Conservation (phyloP, 2,329 filamentous ascomycete species). For the Ophiostoma ulmi region DNA sequence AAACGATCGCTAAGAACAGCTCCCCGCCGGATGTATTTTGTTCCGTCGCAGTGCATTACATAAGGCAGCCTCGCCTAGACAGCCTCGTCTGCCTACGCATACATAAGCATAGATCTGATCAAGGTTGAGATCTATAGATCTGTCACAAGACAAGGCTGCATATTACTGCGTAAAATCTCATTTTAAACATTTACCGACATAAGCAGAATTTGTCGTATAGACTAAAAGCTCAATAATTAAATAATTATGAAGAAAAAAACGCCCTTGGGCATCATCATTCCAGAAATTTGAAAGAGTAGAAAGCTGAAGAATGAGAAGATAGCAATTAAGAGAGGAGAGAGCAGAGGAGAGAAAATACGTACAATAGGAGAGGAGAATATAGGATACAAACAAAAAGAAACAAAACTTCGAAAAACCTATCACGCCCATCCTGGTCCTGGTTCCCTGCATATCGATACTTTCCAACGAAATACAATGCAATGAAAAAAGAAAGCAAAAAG, state of each 20-base stretch:
- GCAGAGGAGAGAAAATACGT: neutral
- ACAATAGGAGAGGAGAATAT: neutral
- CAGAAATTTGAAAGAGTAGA: too few species aligned
- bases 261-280: too few species aligned
- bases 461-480: neutral
- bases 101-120: neutral
- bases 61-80: slow-evolving; percentile 3
- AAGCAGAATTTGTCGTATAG: neutral
- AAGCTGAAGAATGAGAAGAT: neutral
- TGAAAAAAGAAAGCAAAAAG: neutral
- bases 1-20: neutral
- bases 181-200: too few species aligned
- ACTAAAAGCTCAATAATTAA: too few species aligned
- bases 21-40: slow-evolving; percentile 24
- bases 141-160: neutral
- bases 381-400: neutral
- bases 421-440: neutral
- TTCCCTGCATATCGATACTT: neutral
- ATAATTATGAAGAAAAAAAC: too few species aligned
- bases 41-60: slow-evolving; percentile 17
- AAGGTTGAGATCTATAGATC: neutral
- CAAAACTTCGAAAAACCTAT: neutral
- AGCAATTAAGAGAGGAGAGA: neutral
- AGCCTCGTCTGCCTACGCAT: neutral
- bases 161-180: neutral